phyloP scores from a whole-genome alignment of 257 asterid species.

The Solanum virginianum region DNA sequence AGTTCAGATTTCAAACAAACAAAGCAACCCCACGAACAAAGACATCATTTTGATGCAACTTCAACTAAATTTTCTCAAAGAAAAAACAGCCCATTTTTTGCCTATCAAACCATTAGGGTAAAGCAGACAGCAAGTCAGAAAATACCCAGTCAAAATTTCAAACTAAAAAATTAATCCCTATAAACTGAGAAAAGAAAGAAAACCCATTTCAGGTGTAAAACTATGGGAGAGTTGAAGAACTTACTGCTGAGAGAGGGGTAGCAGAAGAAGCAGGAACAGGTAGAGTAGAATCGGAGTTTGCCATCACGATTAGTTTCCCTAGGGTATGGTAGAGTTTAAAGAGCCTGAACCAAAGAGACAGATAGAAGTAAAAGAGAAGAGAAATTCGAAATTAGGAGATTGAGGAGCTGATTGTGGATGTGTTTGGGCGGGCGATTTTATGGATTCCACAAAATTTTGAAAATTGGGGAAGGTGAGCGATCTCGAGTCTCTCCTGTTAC shows the following conservation, averaged over 20 bases:
- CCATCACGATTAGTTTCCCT: slow-evolving; percentile 24
- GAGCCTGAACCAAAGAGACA: background rate
- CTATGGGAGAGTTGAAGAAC: background rate
- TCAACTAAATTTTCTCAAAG: background rate
- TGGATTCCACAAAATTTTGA: background rate
- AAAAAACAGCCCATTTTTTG: background rate
- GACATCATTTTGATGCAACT: background rate
- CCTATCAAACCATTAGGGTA: background rate
- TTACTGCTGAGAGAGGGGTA: slow-evolving; percentile 33
- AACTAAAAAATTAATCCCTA: background rate
- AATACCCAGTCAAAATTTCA: background rate
- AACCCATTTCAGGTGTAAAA: background rate
- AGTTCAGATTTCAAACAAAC: background rate
- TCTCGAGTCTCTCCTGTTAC: no score
- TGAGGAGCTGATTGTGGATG: background rate
- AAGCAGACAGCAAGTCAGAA: background rate
- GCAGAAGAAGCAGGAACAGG: slow-evolving; percentile 18
- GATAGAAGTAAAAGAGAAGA: background rate
- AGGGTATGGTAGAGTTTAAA: background rate
- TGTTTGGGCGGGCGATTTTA: slow-evolving; percentile 35
- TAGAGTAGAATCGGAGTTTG: slow-evolving; percentile 31
- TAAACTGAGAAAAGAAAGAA: background rate
- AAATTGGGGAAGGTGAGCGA: background rate
- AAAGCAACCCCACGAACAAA: background rate
- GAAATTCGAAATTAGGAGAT: background rate